phyloP scores from a whole-genome alignment of 2,329 filamentous ascomycete species.

The Lachnellula occidentalis region DNA sequence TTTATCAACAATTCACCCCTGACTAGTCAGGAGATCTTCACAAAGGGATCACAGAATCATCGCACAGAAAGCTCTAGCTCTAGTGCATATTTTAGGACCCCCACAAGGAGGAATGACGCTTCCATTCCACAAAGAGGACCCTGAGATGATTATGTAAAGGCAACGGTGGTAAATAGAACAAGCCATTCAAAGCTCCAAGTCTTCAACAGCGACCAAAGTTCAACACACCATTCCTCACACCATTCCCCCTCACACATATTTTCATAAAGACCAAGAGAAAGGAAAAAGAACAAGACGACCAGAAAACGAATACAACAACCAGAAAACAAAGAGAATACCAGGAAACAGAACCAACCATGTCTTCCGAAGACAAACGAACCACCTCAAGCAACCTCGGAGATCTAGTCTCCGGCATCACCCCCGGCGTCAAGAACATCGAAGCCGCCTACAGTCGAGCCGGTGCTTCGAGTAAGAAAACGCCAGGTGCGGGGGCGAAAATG shows the following conservation, averaged over 20 bases:
- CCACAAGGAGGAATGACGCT: neutral
- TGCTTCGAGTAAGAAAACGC: constrained; percentile 18
- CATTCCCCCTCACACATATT: neutral
- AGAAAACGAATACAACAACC: too few relatives aligned
- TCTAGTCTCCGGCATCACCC: constrained; percentile 12
- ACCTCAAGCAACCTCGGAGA: neutral
- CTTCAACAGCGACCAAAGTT: neutral
- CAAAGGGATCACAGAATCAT: neutral
- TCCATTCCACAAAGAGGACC: neutral
- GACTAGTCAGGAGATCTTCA: neutral
- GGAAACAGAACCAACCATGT: neutral
- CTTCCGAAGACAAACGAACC: neutral
- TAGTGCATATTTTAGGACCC: neutral
- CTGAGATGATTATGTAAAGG: neutral
- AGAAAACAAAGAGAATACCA: neutral
- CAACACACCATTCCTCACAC: neutral
- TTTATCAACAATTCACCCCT: too few relatives aligned
- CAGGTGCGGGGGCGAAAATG: constrained; percentile 16
- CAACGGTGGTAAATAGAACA: neutral
- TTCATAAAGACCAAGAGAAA: neutral
- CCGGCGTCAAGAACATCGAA: constrained; percentile 20
- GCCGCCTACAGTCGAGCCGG: constrained; percentile 20
- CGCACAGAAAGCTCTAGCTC: neutral
- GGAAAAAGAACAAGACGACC: too few relatives aligned
- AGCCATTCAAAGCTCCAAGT: too few relatives aligned